phyloP scores from a whole-genome alignment of 2,329 filamentous ascomycete species.

The Fusarium siculi region DNA sequence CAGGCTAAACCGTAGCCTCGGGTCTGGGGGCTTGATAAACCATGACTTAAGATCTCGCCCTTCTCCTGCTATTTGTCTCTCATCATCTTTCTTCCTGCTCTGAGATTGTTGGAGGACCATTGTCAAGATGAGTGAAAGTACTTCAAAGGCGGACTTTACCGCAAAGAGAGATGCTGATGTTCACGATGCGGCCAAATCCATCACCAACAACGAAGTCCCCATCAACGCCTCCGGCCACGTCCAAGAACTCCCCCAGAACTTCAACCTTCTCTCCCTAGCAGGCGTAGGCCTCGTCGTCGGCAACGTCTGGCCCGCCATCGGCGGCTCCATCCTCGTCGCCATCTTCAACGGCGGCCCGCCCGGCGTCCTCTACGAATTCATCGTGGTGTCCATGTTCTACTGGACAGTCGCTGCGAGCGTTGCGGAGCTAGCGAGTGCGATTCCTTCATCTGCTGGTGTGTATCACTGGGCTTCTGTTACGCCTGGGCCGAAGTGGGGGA shows the following conservation, averaged over 20 bases:
- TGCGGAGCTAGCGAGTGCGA: constrained; percentile 69
- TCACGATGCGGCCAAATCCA: background rate
- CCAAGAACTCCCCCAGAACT: constrained; percentile 53
- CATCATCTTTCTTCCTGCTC: background rate
- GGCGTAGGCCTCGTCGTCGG: constrained; percentile 55
- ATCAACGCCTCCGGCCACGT: constrained; percentile 56
- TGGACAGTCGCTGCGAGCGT: constrained; percentile 68
- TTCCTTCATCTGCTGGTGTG: constrained; percentile 69
- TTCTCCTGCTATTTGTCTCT: background rate
- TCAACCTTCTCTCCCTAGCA: constrained; percentile 54
- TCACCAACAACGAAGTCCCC: background rate
- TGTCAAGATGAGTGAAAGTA: constrained; percentile 8
- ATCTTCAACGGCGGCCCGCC: constrained; percentile 71
- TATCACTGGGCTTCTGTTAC: constrained; percentile 72
- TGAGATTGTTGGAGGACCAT: background rate
- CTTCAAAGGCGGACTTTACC: constrained; percentile 22
- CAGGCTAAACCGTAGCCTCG: constrained; percentile 7
- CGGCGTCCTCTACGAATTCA: constrained; percentile 71
- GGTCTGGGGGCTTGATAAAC: background rate
- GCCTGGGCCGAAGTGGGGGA: constrained; percentile 61
- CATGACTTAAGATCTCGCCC: background rate
- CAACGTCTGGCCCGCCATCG: constrained; percentile 57
- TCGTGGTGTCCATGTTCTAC: constrained; percentile 62
- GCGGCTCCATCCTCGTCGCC: constrained; percentile 59
- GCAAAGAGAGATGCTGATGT: constrained; percentile 9